Conservation (phyloP, 352 stramenopile species). For the Pythium myriotylum region DNA sequence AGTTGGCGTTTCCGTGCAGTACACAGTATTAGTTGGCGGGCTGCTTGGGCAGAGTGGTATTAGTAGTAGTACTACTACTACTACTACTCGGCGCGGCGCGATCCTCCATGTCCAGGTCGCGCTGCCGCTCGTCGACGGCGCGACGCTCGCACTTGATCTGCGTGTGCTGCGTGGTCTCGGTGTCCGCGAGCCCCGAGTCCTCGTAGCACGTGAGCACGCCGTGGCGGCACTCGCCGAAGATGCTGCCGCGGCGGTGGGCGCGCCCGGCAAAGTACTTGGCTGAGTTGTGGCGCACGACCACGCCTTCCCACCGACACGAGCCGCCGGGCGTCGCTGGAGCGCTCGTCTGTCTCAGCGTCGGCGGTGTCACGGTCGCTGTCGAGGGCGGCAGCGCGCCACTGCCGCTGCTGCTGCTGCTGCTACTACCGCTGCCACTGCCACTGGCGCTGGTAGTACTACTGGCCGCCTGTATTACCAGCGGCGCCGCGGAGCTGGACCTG, state of each 20-base stretch:
- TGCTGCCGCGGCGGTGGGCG: conserved; percentile 19
- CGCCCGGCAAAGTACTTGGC: conserved; percentile 22
- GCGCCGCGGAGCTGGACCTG: no score
- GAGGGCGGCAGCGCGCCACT: not conserved
- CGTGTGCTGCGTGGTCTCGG: not conserved
- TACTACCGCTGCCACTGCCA: no score
- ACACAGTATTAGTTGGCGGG: no score
- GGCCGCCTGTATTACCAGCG: no score
- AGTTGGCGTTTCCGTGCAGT: no score
- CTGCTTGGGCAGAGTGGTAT: no score
- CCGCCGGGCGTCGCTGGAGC: not conserved
- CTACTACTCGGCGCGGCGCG: not conserved
- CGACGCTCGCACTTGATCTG: conserved; percentile 2
- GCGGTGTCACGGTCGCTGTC: not conserved
- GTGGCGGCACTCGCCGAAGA: conserved; percentile 20
- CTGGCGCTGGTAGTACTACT: no score
- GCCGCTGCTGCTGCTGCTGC: no score
- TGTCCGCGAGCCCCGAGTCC: conserved; percentile 20
- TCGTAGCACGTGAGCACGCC: conserved; percentile 21
- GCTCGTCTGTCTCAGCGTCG: not conserved
- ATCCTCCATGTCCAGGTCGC: conserved; percentile 14
- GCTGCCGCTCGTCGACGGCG: conserved; percentile 6
- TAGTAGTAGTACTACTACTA: not conserved
- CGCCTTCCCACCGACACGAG: conserved; percentile 10
- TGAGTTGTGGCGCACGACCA: conserved; percentile 5